Base-by-base conservation (phyloP, 805 yeast genomes). In the Ascoidea asiatica region DNA sequence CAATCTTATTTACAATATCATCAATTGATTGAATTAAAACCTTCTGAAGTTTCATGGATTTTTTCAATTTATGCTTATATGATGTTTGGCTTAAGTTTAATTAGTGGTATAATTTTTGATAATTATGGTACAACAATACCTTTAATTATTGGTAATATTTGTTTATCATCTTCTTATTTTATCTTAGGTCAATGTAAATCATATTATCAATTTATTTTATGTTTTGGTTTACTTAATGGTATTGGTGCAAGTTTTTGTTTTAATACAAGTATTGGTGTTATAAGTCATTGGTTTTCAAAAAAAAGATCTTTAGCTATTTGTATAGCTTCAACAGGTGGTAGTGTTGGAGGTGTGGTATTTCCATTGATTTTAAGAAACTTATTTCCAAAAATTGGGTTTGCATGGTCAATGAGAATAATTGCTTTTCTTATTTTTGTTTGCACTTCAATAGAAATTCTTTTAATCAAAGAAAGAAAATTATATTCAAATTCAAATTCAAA, bases 101-200 rank as follows among this genome's bases (percentile, higher is more conserved):
- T 77, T 23, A 67, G 74, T 2, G 88, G 81, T 20, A 72, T 77
- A 3, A 57, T 76, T 21, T 82, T 81, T 56, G 89, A 82, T 56
- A 61, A 73, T 44, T 70, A 70, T 45, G 89, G 89, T 4, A 65
- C 78, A 4, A 56, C 59, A 21, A 54, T 52, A n/a, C 70, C 79
- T 3, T 52, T 77, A 52, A 40, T 64, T 3, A 47, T 61, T 8
- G 76, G 83, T 1, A 59, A 75, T 0, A 38, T 65, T 0, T 53
- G 75, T 3, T 69, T 69, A 33, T 66, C 70, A 39, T 64, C 65
- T 8, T 85, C 85, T 0, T 57, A 79, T 19, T 62, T 81, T 57
- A 76, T 77, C 1, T 64, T 75, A 19, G 81, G 80, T n/a, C 68
- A 64, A 46, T 69, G 81, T 54, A 63, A 61, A 1, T 53, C 65